Conservation (phyloP, 345 rosid genomes). For the Eucalyptus sp. region DNA sequence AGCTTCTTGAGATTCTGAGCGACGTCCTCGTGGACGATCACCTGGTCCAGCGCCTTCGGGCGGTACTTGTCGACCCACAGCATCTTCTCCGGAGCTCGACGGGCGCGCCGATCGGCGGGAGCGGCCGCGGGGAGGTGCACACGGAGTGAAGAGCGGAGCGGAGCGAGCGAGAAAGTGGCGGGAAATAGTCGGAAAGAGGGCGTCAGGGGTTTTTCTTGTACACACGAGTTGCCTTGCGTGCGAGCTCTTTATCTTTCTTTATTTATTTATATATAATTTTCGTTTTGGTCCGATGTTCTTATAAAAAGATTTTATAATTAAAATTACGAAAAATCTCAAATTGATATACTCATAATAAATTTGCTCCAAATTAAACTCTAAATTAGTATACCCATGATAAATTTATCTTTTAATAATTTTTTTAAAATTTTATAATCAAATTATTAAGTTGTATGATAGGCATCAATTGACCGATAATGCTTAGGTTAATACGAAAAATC, state of each 20-base stretch:
- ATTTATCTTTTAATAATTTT: rapidly evolving
- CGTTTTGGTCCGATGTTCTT: neutral
- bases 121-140: neutral
- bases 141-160: neutral
- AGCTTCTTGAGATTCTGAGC: slow-evolving; percentile 86
- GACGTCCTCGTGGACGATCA: slow-evolving; percentile 64
- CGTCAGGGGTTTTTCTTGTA: neutral
- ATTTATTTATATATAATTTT: neutral
- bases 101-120: neutral
- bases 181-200: neutral
- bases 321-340: rapidly evolving
- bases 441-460: rapidly evolving
- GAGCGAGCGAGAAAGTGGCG: neutral
- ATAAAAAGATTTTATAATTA: too few species aligned
- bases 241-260: neutral
- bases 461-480: too few species aligned
- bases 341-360: too few species aligned
- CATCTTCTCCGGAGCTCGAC: slow-evolving; percentile 29
- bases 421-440: rapidly evolving
- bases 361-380: too few species aligned
- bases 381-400: rapidly evolving
- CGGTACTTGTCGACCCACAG: slow-evolving; percentile 99
- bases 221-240: neutral
- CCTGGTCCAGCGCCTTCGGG: slow-evolving; percentile 81
- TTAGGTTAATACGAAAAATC: rapidly evolving